A percentile compares a stretch with the other conserved stretches of the same genome.
phyloP scores from a whole-genome alignment of 2,329 filamentous ascomycete genomes.

The Elsinoe perseae region DNA sequence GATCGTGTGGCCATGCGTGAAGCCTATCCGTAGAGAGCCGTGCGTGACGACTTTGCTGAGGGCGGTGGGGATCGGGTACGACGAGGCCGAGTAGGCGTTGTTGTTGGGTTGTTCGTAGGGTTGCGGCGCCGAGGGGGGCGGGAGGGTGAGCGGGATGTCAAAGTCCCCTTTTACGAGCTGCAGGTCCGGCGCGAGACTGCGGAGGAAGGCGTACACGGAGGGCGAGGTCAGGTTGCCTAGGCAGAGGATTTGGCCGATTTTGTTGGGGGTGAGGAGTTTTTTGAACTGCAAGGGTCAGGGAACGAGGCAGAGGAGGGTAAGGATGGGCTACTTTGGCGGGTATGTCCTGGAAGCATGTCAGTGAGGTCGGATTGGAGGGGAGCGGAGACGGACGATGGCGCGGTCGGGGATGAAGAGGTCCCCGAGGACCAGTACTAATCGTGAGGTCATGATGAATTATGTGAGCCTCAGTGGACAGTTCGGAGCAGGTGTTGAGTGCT shows the following conservation, averaged over 20 bases:
- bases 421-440: conserved; percentile 84
- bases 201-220: conserved; percentile 51
- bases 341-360: conserved; percentile 52
- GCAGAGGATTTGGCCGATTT: conserved; percentile 52
- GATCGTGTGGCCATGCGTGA: conserved; percentile 65
- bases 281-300: conserved; percentile 35
- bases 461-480: background rate
- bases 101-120: conserved; percentile 19
- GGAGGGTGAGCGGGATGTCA: conserved; percentile 58
- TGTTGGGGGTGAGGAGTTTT: conserved; percentile 51
- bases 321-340: conserved; percentile 63
- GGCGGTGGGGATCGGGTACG: conserved; percentile 36
- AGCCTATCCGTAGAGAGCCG: conserved; percentile 59
- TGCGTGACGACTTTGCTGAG: conserved; percentile 64
- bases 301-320: conserved; percentile 8
- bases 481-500: background rate
- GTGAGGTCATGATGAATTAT: conserved; percentile 57
- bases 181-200: conserved; percentile 51
- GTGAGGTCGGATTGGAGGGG: conserved; percentile 18
- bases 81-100: conserved; percentile 15
- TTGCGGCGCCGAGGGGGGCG: conserved; percentile 27
- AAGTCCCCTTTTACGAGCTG: conserved; percentile 65
- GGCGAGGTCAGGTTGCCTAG: conserved; percentile 52
- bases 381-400: conserved; percentile 54
- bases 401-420: conserved; percentile 91